Conservation (phyloP, 2,329 filamentous ascomycete species). For the Cordyceps pruinosa region DNA sequence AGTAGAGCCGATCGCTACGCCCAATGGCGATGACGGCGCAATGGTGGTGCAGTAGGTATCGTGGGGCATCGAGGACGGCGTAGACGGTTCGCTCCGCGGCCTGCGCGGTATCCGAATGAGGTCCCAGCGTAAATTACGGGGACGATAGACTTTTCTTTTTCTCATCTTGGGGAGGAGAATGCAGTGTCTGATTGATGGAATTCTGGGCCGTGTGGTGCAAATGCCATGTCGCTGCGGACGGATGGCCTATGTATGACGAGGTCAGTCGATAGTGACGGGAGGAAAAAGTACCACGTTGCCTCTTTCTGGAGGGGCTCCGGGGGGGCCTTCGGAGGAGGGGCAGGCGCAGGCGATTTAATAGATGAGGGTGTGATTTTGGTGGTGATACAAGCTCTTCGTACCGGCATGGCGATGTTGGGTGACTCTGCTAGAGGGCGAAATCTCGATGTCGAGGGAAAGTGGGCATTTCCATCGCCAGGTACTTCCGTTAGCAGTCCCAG, state of each 20-base stretch:
- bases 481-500: background rate
- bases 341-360: background rate
- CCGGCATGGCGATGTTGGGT: background rate
- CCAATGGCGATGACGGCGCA: background rate
- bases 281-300: background rate
- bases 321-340: background rate
- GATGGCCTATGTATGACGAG: background rate
- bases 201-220: slow-evolving; percentile 1
- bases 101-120: background rate
- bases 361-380: too few relatives aligned
- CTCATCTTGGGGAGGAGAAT: background rate
- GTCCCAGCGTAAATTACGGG: background rate
- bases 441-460: slow-evolving; percentile 1
- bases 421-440: background rate
- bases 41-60: background rate
- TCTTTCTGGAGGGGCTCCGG: background rate
- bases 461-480: background rate
- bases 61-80: background rate
- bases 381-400: too few relatives aligned
- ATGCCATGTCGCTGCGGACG: background rate
- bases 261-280: background rate
- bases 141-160: background rate
- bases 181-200: slow-evolving; percentile 3
- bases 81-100: slow-evolving; percentile 3
- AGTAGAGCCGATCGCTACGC: background rate